Conservation (phyloP, 2,329 filamentous ascomycete species). For the Botrytis aclada region DNA sequence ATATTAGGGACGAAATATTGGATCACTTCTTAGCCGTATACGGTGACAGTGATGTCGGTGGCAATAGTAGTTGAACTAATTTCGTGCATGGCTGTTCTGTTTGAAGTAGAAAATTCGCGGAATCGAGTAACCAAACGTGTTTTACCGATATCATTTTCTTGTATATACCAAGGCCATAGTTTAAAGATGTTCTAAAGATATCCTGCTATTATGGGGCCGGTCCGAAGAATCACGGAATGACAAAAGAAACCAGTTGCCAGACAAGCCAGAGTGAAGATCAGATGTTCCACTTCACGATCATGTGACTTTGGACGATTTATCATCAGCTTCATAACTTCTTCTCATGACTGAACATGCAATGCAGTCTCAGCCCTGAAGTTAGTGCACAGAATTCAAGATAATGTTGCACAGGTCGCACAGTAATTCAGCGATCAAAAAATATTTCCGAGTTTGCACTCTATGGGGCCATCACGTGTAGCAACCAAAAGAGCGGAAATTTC, state of each 20-base stretch:
- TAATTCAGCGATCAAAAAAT: not conserved
- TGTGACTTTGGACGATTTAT: not conserved
- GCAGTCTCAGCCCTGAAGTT: not conserved
- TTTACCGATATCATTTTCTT: not conserved
- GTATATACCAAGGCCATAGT: not conserved
- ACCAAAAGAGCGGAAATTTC: not conserved
- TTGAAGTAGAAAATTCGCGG: not conserved
- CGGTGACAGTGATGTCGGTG: not conserved
- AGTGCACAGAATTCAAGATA: not conserved
- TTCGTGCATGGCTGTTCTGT: not conserved
- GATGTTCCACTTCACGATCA: not conserved
- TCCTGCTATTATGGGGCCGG: not conserved
- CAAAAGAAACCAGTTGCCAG: not conserved
- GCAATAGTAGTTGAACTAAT: not conserved
- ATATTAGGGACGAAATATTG: not conserved
- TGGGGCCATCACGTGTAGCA: not conserved
- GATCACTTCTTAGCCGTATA: not conserved
- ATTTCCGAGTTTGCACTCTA: not conserved
- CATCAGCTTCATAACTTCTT: no score
- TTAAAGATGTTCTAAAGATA: not conserved
- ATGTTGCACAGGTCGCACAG: not conserved
- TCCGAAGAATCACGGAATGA: not conserved
- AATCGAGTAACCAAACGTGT: not conserved
- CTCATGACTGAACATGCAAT: not conserved
- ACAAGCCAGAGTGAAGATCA: not conserved